Conservation (phyloP, 305 asterid genomes). For the Lippia alba region DNA sequence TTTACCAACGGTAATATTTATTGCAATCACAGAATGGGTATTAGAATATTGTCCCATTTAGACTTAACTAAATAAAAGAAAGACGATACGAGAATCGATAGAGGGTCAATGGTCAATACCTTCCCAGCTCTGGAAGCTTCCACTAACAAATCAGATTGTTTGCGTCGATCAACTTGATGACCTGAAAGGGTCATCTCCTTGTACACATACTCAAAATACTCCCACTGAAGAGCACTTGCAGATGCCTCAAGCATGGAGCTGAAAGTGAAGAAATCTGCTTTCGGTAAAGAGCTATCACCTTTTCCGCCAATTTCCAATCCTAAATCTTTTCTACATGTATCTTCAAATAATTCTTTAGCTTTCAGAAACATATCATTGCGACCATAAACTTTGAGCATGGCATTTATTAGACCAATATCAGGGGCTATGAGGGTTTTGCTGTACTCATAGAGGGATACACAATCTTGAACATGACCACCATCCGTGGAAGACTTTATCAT, state of each 20-base stretch:
- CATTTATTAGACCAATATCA: conserved; percentile 78
- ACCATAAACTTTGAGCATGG: conserved; percentile 81
- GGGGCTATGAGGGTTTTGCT: conserved; percentile 57
- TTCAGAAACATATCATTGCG: conserved; percentile 78
- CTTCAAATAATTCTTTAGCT: conserved; percentile 87
- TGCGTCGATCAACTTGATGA: conserved; percentile 58
- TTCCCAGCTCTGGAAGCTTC: conserved; percentile 88
- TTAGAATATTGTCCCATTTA: neutral
- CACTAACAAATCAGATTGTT: conserved; percentile 58
- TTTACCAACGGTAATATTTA: no score
- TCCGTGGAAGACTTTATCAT: conserved; percentile 83
- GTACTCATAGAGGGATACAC: conserved; percentile 70
- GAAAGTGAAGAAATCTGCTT: conserved; percentile 72
- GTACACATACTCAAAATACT: conserved; percentile 82
- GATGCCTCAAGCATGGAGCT: conserved; percentile 85
- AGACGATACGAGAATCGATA: neutral
- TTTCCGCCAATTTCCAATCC: conserved; percentile 35
- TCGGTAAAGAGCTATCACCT: conserved; percentile 36
- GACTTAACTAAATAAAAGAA: conserved; percentile 13
- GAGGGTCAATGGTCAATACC: conserved; percentile 49
- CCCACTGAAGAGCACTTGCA: conserved; percentile 88
- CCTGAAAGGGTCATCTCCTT: conserved; percentile 77
- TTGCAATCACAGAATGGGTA: no score
- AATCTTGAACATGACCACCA: conserved; percentile 76
- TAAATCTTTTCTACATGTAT: conserved; percentile 42